A percentile compares a stretch with the other conserved stretches of the same genome.
Conservation (phyloP, 1,284 basidiomycete genomes). For the Naganishia cerealis region DNA sequence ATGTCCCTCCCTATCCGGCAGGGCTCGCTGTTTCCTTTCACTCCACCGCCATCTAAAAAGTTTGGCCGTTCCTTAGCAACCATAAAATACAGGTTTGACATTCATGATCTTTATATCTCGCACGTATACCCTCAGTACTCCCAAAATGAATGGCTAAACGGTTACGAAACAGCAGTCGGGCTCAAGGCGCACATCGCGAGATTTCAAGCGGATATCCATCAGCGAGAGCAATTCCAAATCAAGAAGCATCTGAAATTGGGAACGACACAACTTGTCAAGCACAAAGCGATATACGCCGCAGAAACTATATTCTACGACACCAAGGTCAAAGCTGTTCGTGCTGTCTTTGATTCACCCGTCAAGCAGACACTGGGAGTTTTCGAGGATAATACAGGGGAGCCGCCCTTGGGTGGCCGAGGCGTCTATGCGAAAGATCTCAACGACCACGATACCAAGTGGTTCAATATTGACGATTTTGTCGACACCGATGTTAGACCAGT, state of each 20-base stretch:
- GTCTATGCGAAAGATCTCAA: conserved; percentile 43
- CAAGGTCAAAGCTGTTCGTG: conserved; percentile 75
- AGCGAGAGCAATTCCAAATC: conserved; percentile 75
- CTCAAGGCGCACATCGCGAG: conserved; percentile 76
- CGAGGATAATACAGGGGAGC: conserved; percentile 13
- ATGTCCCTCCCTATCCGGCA: conserved; percentile 83
- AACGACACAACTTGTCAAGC: conserved; percentile 48
- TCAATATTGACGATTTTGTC: conserved; percentile 78
- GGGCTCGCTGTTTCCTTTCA: conserved; percentile 73
- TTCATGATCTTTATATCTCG: conserved; percentile 77
- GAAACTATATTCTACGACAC: conserved; percentile 78
- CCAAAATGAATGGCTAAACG: conserved; percentile 72
- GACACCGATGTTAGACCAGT: conserved; percentile 71
- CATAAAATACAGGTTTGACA: conserved; percentile 82
- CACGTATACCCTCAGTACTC: conserved; percentile 83
- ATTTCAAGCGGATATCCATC: conserved; percentile 88
- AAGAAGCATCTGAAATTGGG: conserved; percentile 51
- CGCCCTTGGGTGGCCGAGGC: conserved; percentile 4
- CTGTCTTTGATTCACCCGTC: conserved; percentile 67
- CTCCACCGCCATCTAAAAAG: conserved; percentile 76
- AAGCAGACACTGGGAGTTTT: conserved; percentile 26
- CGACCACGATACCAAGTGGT: conserved; percentile 61
- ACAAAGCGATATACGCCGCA: conserved; percentile 90
- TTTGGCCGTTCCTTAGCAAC: conserved; percentile 86
- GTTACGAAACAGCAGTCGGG: conserved; percentile 70